These are phyloP conservation scores for Yamadazyma scolyti DNA, from an alignment of 805 yeast genomes.

Conservation along the genomic window DNA sequence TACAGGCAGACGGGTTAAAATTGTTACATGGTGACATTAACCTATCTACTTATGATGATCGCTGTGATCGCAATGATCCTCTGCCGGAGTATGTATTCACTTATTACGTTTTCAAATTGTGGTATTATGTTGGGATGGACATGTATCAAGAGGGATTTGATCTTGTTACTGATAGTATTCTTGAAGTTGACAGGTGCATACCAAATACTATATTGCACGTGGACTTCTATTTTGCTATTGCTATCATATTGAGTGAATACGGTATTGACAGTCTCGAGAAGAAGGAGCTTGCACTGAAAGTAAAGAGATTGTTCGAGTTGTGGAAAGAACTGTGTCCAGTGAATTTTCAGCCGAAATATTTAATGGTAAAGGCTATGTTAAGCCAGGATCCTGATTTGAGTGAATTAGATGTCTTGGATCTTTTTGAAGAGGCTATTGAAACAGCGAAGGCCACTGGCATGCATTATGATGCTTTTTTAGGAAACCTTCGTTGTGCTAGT, in stretches of 20 bases:
- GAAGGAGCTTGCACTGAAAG: slow-evolving; percentile 16
- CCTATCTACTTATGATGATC: slow-evolving; percentile 7
- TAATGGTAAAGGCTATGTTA: slow-evolving; percentile 29
- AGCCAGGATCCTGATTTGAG: slow-evolving; percentile 11
- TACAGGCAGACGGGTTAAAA: slow-evolving; percentile 5
- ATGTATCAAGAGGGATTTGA: slow-evolving; percentile 15
- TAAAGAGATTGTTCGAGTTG: slow-evolving; percentile 21
- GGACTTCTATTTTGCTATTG: slow-evolving; percentile 14
- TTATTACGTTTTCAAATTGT: slow-evolving; percentile 7
- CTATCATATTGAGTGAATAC: slow-evolving; percentile 10
- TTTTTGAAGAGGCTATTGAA: slow-evolving; percentile 45
- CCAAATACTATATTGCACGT: slow-evolving; percentile 20
- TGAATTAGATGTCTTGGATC: slow-evolving; percentile 38
- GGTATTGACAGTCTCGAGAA: slow-evolving; percentile 6
- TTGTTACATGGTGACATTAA: slow-evolving; percentile 10
- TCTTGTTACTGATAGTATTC: slow-evolving; percentile 10
- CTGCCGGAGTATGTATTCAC: slow-evolving; percentile 10
- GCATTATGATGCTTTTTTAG: slow-evolving; percentile 37
- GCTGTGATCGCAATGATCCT: neutral
- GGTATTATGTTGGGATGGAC: slow-evolving; percentile 13
- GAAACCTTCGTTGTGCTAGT: slow-evolving; percentile 39
- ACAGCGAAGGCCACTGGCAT: slow-evolving; percentile 24
- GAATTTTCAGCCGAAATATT: slow-evolving; percentile 34
- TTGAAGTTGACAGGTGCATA: slow-evolving; percentile 17
- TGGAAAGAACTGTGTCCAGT: slow-evolving; percentile 35